phyloP scores from a whole-genome alignment of 768 basidiomycete species.

The Mycena pura region DNA sequence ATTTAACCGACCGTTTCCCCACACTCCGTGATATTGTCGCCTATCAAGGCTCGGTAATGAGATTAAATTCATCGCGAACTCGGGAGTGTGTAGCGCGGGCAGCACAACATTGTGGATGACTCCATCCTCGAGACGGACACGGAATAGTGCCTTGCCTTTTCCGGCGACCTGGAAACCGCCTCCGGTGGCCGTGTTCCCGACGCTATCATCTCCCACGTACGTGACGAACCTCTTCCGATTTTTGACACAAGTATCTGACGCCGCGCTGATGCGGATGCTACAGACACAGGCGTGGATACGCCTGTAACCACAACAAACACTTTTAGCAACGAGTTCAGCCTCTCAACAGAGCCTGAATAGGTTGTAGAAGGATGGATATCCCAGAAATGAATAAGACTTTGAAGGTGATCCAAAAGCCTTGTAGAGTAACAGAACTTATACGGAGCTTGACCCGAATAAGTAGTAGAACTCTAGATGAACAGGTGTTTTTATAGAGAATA shows the following conservation, averaged over 20 bases:
- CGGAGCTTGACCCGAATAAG: too few species aligned
- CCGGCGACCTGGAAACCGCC: neutral
- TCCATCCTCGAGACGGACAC: neutral
- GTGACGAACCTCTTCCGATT: neutral
- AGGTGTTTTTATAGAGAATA: too few species aligned
- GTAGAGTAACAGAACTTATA: too few species aligned
- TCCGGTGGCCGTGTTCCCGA: neutral
- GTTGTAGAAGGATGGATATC: too few species aligned
- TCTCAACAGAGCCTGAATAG: too few species aligned
- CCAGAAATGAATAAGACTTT: too few species aligned
- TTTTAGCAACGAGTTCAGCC: too few species aligned
- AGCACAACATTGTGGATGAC: neutral
- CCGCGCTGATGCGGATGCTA: too few species aligned
- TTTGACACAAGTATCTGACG: slow-evolving; percentile 6
- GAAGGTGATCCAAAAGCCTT: too few species aligned
- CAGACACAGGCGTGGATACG: too few species aligned
- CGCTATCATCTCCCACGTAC: neutral
- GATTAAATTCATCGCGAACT: neutral
- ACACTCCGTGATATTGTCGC: neutral
- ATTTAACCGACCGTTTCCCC: neutral
- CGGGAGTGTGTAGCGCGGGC: neutral
- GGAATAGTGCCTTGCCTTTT: neutral
- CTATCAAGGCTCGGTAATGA: neutral
- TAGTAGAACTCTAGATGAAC: too few species aligned
- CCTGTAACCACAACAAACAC: too few species aligned